These are phyloP conservation scores for Penicillium paradoxum DNA, from an alignment of 495 filamentous ascomycete genomes.

Conservation along the genomic window DNA sequence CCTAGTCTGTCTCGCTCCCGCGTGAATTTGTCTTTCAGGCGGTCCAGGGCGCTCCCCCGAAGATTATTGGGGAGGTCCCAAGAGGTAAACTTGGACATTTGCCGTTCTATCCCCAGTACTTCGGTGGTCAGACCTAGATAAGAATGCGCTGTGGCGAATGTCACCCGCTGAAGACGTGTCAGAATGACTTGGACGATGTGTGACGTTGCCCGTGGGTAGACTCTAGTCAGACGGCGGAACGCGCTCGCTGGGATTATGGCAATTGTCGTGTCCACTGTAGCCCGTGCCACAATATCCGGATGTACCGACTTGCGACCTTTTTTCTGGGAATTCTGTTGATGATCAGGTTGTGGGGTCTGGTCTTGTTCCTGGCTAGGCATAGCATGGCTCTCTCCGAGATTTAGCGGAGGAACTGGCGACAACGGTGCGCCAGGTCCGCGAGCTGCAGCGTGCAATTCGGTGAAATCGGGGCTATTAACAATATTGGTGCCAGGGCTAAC, in stretches of 20 bases:
- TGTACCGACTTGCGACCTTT: slow-evolving; percentile 71
- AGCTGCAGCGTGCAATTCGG: slow-evolving; percentile 13
- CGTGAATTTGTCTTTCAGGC: slow-evolving; percentile 90
- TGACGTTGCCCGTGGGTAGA: slow-evolving; percentile 92
- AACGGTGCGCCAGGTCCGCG: slow-evolving; percentile 28
- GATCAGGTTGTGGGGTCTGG: slow-evolving; percentile 10
- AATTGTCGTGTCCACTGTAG: slow-evolving; percentile 96
- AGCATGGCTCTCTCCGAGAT: slow-evolving; percentile 51
- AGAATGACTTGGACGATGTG: slow-evolving; percentile 98
- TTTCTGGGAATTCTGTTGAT: slow-evolving; percentile 6
- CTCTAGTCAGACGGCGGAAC: slow-evolving; percentile 85
- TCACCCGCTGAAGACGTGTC: slow-evolving; percentile 89
- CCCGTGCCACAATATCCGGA: slow-evolving; percentile 92
- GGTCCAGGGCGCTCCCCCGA: slow-evolving; percentile 73
- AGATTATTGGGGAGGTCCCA: slow-evolving; percentile 91
- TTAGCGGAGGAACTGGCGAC: slow-evolving; percentile 66
- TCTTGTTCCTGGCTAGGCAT: slow-evolving; percentile 21
- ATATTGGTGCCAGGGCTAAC: slow-evolving; percentile 36
- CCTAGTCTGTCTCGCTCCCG: slow-evolving; percentile 80
- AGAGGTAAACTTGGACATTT: slow-evolving; percentile 87
- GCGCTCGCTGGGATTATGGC: slow-evolving; percentile 96
- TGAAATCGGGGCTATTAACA: slow-evolving; percentile 34
- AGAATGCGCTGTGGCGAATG: slow-evolving; percentile 85
- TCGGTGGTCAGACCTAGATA: slow-evolving; percentile 90
- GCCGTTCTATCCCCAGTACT: slow-evolving; percentile 82